Conservation (phyloP, 108 stramenopile genomes). For the Pseudonitzschia multiseries region DNA sequence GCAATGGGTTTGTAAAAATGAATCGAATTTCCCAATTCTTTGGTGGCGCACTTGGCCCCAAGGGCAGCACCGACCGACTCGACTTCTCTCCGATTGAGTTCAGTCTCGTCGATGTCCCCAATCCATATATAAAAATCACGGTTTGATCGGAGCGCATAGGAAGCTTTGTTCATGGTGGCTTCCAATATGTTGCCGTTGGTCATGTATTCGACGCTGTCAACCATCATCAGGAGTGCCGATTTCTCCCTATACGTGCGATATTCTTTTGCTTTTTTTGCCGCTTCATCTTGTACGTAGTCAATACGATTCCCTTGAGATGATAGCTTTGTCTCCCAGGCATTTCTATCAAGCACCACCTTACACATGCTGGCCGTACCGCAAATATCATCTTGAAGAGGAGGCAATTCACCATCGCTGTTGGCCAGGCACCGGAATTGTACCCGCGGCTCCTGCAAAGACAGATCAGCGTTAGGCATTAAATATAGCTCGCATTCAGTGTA, state of each 20-base stretch:
- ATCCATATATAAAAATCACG: slow-evolving; percentile 7
- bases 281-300: background rate
- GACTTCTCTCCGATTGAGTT: slow-evolving; percentile 1
- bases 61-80: background rate
- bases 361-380: slow-evolving; percentile 13
- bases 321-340: background rate
- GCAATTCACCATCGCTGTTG: background rate
- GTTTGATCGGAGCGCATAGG: slow-evolving; percentile 7
- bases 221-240: slow-evolving; percentile 10
- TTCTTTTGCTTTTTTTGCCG: background rate
- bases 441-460: background rate
- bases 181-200: background rate
- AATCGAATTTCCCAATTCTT: background rate
- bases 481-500: background rate
- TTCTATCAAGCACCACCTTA: background rate
- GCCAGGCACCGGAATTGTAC: background rate
- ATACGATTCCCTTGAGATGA: no score
- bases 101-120: background rate
- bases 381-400: background rate
- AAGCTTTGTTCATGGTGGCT: slow-evolving; percentile 4
- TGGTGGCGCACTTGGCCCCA: background rate
- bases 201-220: background rate
- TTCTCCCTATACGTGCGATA: background rate
- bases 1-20: slow-evolving; percentile 15
- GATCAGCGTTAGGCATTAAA: no score